A percentile compares a stretch with the other conserved stretches of the same genome.
Conservation (phyloP, 2,329 filamentous ascomycete species). For the Plectosphaerella cucumerina region DNA sequence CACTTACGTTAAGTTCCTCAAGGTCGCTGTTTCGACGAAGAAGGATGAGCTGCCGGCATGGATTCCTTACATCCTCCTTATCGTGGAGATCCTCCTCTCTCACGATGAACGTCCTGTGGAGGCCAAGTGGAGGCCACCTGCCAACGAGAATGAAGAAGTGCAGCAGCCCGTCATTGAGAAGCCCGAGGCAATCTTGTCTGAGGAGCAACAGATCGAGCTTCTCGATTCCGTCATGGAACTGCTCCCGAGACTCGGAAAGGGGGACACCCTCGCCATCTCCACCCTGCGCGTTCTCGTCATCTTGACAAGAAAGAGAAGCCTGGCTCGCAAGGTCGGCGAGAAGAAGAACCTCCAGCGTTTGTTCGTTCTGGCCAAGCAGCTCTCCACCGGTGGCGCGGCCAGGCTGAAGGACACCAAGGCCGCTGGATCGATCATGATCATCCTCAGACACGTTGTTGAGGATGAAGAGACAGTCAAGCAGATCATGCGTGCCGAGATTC, state of each 20-base stretch:
- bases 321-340: constrained; percentile 75
- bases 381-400: constrained; percentile 73
- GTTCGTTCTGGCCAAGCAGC: constrained; percentile 93
- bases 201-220: constrained; percentile 64
- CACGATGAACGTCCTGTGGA: constrained; percentile 80
- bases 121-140: constrained; percentile 63
- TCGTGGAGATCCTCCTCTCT: constrained; percentile 85
- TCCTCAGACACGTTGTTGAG: constrained; percentile 89
- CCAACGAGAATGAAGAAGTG: constrained; percentile 42
- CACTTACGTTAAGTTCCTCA: constrained; percentile 75
- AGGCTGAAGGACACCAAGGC: constrained; percentile 58
- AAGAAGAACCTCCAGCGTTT: constrained; percentile 85
- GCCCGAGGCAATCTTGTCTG: constrained; percentile 56
- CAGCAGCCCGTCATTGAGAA: constrained; percentile 53
- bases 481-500: constrained; percentile 87
- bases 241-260: constrained; percentile 81
- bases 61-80: constrained; percentile 85
- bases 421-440: constrained; percentile 68
- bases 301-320: constrained; percentile 71
- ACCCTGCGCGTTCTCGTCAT: constrained; percentile 81
- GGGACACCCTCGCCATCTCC: constrained; percentile 78
- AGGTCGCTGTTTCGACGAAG: constrained; percentile 60
- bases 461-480: constrained; percentile 88
- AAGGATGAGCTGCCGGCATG: constrained; percentile 82
- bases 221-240: constrained; percentile 78